Evolutionary conservation across 1,139 yeast species (phyloP).

Genomic region (Sugiyamaella japonica): DNA sequence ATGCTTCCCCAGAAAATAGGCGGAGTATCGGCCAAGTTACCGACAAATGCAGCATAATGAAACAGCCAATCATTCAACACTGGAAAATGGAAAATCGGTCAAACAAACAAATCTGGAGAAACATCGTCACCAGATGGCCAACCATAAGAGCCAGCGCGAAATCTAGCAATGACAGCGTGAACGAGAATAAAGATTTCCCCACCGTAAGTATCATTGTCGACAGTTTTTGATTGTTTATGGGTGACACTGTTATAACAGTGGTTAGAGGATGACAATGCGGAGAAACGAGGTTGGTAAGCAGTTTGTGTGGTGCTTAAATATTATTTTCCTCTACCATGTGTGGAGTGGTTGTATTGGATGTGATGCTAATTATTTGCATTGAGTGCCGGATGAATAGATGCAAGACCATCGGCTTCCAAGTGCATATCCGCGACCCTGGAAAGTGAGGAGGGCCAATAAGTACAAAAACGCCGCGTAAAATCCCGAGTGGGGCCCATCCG

Average conservation of each 20-base stretch:
- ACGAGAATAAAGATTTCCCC: conserved; percentile 4
- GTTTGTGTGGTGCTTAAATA: background rate
- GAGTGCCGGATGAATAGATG: background rate
- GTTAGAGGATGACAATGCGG: background rate
- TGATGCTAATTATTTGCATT: too few species aligned
- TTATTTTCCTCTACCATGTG: background rate
- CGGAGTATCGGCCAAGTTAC: conserved; percentile 5
- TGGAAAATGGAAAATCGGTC: conserved; percentile 13
- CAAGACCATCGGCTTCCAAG: background rate
- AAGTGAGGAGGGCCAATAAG: too few species aligned
- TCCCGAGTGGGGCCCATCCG: background rate
- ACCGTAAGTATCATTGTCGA: background rate
- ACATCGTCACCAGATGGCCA: conserved; percentile 12
- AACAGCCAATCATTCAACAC: background rate
- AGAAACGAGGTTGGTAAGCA: background rate
- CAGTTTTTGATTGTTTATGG: background rate
- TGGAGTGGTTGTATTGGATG: too few species aligned
- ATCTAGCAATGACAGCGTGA: background rate
- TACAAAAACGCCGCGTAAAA: conserved; percentile 6
- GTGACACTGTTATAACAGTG: background rate
- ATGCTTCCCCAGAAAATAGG: background rate
- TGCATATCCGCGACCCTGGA: conserved; percentile 4
- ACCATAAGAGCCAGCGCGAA: conserved; percentile 12
- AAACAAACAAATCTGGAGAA: conserved; percentile 10
- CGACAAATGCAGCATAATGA: background rate